These are phyloP conservation scores for Phoenix roebelenii DNA, from an alignment of 176 grass and related monocot species.

Conservation along the genomic window DNA sequence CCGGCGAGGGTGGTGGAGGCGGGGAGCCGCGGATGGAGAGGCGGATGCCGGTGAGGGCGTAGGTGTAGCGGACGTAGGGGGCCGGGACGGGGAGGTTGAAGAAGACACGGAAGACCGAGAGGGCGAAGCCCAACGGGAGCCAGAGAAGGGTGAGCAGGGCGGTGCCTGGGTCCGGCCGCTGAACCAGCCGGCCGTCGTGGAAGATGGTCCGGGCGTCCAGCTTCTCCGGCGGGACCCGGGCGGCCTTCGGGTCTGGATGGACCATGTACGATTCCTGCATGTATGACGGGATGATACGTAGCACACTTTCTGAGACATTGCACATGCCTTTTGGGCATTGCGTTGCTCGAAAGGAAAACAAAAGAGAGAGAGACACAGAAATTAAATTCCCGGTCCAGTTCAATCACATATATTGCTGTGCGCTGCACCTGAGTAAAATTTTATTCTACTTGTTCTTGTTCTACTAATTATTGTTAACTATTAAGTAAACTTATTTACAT, in stretches of 20 bases:
- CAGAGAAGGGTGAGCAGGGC: constrained; percentile 55
- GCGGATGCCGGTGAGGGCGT: constrained; percentile 56
- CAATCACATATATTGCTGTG: no score
- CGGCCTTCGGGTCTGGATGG: constrained; percentile 34
- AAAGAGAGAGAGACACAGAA: no score
- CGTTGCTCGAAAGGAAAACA: no score
- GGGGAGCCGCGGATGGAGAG: constrained; percentile 47
- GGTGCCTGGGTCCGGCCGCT: constrained; percentile 37
- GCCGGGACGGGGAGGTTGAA: constrained; percentile 45
- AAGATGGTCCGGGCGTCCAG: constrained; percentile 47
- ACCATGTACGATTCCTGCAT: constrained; percentile 87
- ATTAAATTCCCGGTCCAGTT: no score
- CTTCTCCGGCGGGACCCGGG: constrained; percentile 25
- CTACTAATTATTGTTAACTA: no score
- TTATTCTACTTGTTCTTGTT: no score
- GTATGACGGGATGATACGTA: no score
- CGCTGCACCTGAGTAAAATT: no score
- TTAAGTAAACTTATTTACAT: no score
- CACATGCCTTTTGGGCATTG: no score
- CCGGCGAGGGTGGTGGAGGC: constrained; percentile 24
- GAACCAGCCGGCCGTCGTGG: constrained; percentile 85
- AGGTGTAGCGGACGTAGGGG: constrained; percentile 49
- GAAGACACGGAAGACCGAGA: constrained; percentile 68
- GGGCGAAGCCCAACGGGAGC: constrained; percentile 51
- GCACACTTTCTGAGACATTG: no score